Conservation (phyloP, 169 alveolate genomes). For the Eimeria zaria region DNA sequence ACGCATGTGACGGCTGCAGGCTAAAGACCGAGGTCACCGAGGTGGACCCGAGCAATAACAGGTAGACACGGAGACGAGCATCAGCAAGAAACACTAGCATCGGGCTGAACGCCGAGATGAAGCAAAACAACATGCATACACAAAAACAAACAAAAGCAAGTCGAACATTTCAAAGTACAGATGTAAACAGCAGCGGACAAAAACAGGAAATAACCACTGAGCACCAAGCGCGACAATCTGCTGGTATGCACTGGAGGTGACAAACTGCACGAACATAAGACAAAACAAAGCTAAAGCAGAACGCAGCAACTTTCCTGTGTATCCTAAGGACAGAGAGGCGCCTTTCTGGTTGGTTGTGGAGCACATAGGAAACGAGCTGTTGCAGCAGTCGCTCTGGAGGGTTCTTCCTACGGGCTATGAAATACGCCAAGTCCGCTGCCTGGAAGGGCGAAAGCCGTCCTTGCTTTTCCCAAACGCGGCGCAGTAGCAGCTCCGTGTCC, state of each 20-base stretch:
- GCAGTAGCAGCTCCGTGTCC: constrained; percentile 28
- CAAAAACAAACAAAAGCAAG: background rate
- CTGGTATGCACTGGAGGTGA: background rate
- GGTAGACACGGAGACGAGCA: background rate
- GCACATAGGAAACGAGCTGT: constrained; percentile 29
- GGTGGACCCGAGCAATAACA: background rate
- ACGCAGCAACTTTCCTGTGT: constrained; percentile 31
- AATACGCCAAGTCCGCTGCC: constrained; percentile 54
- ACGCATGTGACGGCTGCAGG: background rate
- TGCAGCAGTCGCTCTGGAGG: constrained; percentile 67
- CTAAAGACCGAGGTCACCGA: background rate
- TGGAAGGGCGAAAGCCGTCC: constrained; percentile 3
- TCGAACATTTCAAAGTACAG: background rate
- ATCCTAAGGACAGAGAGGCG: constrained; percentile 20
- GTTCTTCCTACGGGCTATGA: constrained; percentile 26
- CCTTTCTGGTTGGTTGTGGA: constrained; percentile 46
- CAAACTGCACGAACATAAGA: background rate
- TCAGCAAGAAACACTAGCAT: background rate
- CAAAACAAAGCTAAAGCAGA: background rate
- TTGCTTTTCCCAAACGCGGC: constrained; percentile 60
- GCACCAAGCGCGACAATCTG: background rate
- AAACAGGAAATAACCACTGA: background rate
- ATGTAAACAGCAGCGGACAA: background rate
- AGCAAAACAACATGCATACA: background rate
- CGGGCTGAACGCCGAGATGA: background rate